Evolutionary conservation across 768 basidiomycete species (phyloP), one percentile per base, ranked within the genome.

Genomic region (Rhodotorula kratochvilovae): DNA sequence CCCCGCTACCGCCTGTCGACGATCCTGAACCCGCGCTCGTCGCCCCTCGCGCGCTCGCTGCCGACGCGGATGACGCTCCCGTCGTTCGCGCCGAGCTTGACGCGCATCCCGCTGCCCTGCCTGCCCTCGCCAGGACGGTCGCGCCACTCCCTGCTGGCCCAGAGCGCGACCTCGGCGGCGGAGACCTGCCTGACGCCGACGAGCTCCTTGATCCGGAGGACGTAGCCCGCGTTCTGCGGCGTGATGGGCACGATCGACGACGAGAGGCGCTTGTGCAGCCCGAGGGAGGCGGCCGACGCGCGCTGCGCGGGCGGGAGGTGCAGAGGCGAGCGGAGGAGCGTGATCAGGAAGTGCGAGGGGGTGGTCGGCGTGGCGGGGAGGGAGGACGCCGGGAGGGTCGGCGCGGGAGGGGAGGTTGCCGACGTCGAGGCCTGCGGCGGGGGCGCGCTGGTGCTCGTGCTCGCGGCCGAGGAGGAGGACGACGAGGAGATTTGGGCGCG

Each of bases 331-430:
- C 74, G 71, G 35, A 68, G 62, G 60, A 76, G 71, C 21, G 74
- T 76, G 42, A 76, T 53, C 62, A 72, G 68, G 71, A 67, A 76
- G 71, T 76, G 71, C n/a, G 74, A 63, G 5, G 63, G 39, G 8
- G 57, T 27, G 3, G 33, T 19, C 36, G 46, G 1, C 3, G 54
- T 0, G 5, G 63, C 2, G 27, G 36, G 25, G 27, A 7, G 27
- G 11, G 21, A 5, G 8, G 19, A 10, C 35, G 63, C 3, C 42
- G 4, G 6, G 63, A 8, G 46, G 21, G 57, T n/a, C 25, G 57
- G 57, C 8, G 21, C 12, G 35, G 36, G 35, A 25, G 55, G 35
- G 53, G 16, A n/a, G 29, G 29, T 29, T 5, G 19, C 21, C 54
- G 31, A 23, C 2, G 54, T 35, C 21, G 54, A 25, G 5, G 33